Base-by-base conservation (phyloP, 2,329 filamentous ascomycete genomes). In the Escovopsis sp. region DNA sequence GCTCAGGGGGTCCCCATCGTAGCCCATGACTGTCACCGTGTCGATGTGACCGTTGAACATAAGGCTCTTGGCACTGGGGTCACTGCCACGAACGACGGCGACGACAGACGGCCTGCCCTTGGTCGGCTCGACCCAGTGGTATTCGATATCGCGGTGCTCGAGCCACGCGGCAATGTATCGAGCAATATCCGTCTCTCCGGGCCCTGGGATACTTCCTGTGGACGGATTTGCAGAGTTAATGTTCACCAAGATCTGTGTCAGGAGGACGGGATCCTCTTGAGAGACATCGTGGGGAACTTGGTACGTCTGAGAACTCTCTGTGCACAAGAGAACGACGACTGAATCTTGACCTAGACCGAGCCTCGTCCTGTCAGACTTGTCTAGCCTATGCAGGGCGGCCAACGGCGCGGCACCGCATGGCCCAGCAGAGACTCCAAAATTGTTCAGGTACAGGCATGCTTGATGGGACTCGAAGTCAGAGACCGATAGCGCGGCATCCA, bases 321-420 rank as follows among this genome's bases (percentile, higher is more conserved):
- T 86, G 46, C 73, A 79, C 35, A 84, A 68, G 1, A 86, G 55
- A 1, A 86, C 68, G 0, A 85, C 66, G 0, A 77, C 65, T 0
- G 75, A 70, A n/a, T 74, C 58, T 0, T 57, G 49, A 7, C 60
- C 54, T 0, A 76, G 51, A 0, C 56, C 56, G 0, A 71, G 48
- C 0, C 53, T 46, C 1, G 56, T 45, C 33, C 58, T 59, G 10
- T 62, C 53, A 2, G 59, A 52, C 1, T 51, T 39, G 34, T 51
- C 59, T 3, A 79, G 51, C 24, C 67, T 68, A 29, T 63, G 64
- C 25, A 87, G 51, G 1, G 75, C 79, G 30, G 68, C 71, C n/a
- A 75, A 44, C 0, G 65, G 56, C 1, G 78, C 72, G 8, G 70
- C 72, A 14, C 79, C 79, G 53, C 79, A 84, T 2, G 80, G 79